phyloP scores from a whole-genome alignment of 1,284 basidiomycete species.

The Naganishia sp. region DNA sequence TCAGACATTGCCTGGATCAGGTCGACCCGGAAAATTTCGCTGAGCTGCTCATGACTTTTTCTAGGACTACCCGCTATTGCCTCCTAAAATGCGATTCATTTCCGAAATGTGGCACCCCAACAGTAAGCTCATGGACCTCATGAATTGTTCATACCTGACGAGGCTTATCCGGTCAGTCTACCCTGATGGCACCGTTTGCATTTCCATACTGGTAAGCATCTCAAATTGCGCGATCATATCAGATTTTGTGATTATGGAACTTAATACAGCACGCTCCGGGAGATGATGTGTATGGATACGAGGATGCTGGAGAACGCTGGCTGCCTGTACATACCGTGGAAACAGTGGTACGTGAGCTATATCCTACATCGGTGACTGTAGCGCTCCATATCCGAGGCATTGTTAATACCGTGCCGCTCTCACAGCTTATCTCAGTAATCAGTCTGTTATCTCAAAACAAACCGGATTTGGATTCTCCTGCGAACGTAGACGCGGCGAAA shows the following conservation, averaged over 20 bases:
- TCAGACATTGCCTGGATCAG: no score
- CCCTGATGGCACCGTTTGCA: conserved; percentile 83
- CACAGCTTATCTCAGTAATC: conserved; percentile 90
- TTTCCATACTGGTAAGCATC: conserved; percentile 83
- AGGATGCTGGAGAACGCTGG: conserved; percentile 97
- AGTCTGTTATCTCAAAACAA: conserved; percentile 88
- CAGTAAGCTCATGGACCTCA: conserved; percentile 60
- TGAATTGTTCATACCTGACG: background rate
- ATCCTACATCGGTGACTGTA: background rate
- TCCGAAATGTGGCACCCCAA: conserved; percentile 99
- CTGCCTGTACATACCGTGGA: conserved; percentile 95
- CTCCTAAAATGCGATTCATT: conserved; percentile 93
- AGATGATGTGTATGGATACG: conserved; percentile 96
- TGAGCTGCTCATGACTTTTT: background rate
- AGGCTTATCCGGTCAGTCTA: conserved; percentile 65
- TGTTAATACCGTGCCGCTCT: no score
- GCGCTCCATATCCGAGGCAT: no score
- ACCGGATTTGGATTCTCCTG: conserved; percentile 92
- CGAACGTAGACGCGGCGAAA: conserved; percentile 95
- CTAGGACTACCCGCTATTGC: conserved; percentile 80
- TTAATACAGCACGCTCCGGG: conserved; percentile 80
- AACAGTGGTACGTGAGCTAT: conserved; percentile 74
- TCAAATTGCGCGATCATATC: background rate
- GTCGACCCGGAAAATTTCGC: no score
- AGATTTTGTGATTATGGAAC: background rate